A percentile compares a stretch with the other conserved stretches of the same genome.
Evolutionary conservation across 257 asterid genomes (phyloP).

Genomic region (Petunia axillaris): DNA sequence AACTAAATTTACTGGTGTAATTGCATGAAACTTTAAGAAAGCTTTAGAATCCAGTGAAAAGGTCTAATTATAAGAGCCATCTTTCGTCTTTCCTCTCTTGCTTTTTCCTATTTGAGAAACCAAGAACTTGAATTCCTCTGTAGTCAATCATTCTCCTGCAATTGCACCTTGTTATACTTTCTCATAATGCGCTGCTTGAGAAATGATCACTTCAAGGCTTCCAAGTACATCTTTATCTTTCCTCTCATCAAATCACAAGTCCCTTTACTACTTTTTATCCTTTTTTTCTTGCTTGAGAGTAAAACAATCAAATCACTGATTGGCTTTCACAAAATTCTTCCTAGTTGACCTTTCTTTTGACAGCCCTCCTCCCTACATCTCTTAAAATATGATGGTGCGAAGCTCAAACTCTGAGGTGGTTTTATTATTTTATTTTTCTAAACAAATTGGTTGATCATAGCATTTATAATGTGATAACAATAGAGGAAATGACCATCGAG

Average conservation of each 20-base stretch:
- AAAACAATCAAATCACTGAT: constrained; percentile 17
- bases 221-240: background rate
- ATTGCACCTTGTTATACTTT: background rate
- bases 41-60: background rate
- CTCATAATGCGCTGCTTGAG: background rate
- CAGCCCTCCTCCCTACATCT: background rate
- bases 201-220: background rate
- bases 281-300: background rate
- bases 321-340: constrained; percentile 12
- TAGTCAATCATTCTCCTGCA: background rate
- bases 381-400: no score
- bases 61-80: background rate
- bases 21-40: no score
- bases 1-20: no score
- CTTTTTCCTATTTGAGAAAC: constrained; percentile 24
- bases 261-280: background rate
- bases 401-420: no score
- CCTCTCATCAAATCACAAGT: background rate
- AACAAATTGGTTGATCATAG: no score
- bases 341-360: constrained; percentile 20
- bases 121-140: background rate
- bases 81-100: constrained; percentile 17
- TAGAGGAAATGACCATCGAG: no score
- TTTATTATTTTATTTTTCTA: no score
- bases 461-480: background rate